Conservation (phyloP, 208 protist genomes). For the Wallacemonas sp. region DNA sequence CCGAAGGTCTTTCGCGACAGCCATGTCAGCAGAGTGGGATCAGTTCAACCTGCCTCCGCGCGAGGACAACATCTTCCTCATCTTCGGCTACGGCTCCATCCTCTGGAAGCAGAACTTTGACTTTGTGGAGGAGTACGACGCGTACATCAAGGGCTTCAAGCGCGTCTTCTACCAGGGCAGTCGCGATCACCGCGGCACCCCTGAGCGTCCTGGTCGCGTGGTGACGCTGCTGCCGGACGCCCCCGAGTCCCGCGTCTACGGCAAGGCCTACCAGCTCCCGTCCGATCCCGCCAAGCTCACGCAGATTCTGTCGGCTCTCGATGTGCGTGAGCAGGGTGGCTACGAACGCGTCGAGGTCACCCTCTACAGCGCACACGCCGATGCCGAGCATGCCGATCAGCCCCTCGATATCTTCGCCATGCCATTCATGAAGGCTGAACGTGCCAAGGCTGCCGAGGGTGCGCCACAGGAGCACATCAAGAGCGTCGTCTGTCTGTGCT, state of each 20-base stretch:
- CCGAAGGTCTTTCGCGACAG: no score
- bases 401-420: not conserved
- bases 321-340: slow-evolving; percentile 65
- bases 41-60: slow-evolving; percentile 43
- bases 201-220: slow-evolving; percentile 65
- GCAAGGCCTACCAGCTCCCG: slow-evolving; percentile 75
- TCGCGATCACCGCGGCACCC: slow-evolving; percentile 71
- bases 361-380: slow-evolving; percentile 39
- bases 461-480: slow-evolving; percentile 7
- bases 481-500: slow-evolving; percentile 55
- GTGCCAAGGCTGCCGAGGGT: no score
- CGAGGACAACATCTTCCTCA: slow-evolving; percentile 52
- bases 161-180: slow-evolving; percentile 86
- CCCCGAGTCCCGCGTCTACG: slow-evolving; percentile 45
- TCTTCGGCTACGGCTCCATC: slow-evolving; percentile 88
- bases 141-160: slow-evolving; percentile 68
- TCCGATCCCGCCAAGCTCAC: slow-evolving; percentile 39
- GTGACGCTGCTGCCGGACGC: slow-evolving; percentile 66
- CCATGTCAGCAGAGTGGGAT: slow-evolving; percentile 6
- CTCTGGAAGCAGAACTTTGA: slow-evolving; percentile 89
- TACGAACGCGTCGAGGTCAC: slow-evolving; percentile 57
- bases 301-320: slow-evolving; percentile 52
- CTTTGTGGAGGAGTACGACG: slow-evolving; percentile 54
- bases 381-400: not conserved
- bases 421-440: slow-evolving; percentile 1